Percentiles rank a stretch among this genome's conserved stretches.
phyloP scores from a whole-genome alignment of 257 asterid genomes.

The Nicotiana tomentosiformis region DNA sequence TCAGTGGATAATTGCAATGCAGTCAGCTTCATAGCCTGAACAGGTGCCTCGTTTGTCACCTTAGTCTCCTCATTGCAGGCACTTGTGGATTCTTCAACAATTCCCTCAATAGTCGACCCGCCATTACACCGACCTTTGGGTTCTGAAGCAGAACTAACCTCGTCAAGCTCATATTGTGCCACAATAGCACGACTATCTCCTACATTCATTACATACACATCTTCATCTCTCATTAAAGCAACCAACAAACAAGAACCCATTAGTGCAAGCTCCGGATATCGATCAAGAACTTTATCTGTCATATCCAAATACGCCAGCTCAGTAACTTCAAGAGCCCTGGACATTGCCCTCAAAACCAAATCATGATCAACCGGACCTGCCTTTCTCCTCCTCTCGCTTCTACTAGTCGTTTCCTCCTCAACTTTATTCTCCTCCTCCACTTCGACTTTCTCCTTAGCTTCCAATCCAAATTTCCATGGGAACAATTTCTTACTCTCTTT shows the following conservation, averaged over 20 bases:
- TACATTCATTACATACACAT: constrained; percentile 91
- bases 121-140: constrained; percentile 29
- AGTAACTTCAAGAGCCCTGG: constrained; percentile 80
- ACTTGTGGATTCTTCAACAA: constrained; percentile 54
- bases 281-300: constrained; percentile 90
- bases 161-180: constrained; percentile 64
- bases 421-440: constrained; percentile 36
- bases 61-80: constrained; percentile 34
- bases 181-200: constrained; percentile 98
- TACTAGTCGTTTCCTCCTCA: constrained; percentile 38
- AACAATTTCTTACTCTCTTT: constrained; percentile 57
- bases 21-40: constrained; percentile 43
- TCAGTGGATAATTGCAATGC: constrained; percentile 92
- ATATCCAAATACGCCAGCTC: constrained; percentile 78
- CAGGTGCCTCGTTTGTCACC: constrained; percentile 46
- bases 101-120: constrained; percentile 42
- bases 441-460: constrained; percentile 47
- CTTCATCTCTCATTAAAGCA: constrained; percentile 95
- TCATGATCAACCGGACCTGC: constrained; percentile 73
- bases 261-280: constrained; percentile 91
- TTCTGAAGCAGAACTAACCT: constrained; percentile 32
- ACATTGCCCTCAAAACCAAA: constrained; percentile 80
- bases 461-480: constrained; percentile 88
- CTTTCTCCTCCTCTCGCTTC: constrained; percentile 55
- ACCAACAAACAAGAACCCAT: constrained; percentile 98